Conservation (phyloP, 345 rosid species). For the Syzygium aromaticum region DNA sequence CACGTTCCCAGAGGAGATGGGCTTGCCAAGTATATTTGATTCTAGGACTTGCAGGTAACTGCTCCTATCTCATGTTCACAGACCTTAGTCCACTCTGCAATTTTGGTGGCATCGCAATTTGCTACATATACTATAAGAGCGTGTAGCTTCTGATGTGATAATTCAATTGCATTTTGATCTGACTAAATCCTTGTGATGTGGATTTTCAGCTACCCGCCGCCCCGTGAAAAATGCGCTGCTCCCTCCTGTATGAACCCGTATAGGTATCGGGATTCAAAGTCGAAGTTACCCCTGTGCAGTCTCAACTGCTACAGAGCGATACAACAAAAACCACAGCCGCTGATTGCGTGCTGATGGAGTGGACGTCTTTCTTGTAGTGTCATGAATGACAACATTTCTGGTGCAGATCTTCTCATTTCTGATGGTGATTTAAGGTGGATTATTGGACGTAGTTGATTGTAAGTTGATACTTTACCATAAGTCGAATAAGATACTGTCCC, state of each 20-base stretch:
- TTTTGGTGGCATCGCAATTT: not conserved
- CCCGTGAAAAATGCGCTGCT: conserved; percentile 77
- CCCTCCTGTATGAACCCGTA: conserved; percentile 70
- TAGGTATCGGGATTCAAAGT: conserved; percentile 80
- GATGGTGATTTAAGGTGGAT: not conserved
- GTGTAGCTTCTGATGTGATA: not conserved
- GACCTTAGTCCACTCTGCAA: not conserved
- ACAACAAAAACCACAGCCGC: conserved; percentile 18
- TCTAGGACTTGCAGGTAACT: conserved; percentile 48
- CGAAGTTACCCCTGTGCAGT: conserved; percentile 87
- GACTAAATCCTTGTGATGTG: not conserved
- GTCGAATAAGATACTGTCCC: not conserved
- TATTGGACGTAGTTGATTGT: not conserved
- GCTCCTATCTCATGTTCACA: not conserved
- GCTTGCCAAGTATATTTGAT: conserved; percentile 70
- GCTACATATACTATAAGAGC: not conserved
- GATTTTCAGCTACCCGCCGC: conserved; percentile 73
- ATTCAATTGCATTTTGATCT: not conserved
- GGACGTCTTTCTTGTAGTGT: not conserved
- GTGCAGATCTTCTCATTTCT: not conserved
- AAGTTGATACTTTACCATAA: not conserved
- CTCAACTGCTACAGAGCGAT: conserved; percentile 83
- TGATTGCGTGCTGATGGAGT: not conserved
- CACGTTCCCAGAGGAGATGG: conserved; percentile 69
- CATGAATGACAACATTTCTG: not conserved